Conservation (phyloP, 352 stramenopile genomes). For the Peronosclerospora sorghi region DNA sequence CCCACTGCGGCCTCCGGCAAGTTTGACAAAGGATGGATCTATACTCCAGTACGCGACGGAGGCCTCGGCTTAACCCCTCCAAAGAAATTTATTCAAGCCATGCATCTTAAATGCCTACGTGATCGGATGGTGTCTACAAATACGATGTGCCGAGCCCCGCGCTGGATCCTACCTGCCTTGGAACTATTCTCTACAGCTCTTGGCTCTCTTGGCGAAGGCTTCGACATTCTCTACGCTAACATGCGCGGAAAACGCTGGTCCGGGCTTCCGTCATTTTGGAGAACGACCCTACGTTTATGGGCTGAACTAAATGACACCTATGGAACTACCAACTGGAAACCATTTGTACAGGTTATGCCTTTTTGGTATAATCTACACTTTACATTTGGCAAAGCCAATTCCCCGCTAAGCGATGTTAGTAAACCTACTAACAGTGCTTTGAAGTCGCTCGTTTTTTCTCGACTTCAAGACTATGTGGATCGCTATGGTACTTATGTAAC, state of each 20-base stretch:
- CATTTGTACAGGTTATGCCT: too few species aligned
- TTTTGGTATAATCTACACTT: too few species aligned
- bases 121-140: neutral
- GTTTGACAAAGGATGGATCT: too few species aligned
- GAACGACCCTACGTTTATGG: neutral
- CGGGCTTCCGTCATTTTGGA: neutral
- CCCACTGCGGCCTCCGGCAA: neutral
- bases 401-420: too few species aligned
- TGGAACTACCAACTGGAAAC: neutral
- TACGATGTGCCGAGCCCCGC: neutral
- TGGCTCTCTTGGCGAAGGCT: neutral
- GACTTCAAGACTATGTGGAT: too few species aligned
- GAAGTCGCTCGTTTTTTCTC: too few species aligned
- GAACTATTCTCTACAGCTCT: neutral
- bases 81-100: neutral
- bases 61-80: neutral
- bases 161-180: neutral
- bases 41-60: neutral
- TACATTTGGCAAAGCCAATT: too few species aligned
- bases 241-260: neutral
- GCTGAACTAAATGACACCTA: neutral
- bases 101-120: too few species aligned
- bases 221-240: neutral
- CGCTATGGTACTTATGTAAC: too few species aligned
- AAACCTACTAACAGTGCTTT: too few species aligned